Evolutionary conservation across 2,329 filamentous ascomycete genomes (phyloP).

Genomic region (Ampelomyces quisqualis): DNA sequence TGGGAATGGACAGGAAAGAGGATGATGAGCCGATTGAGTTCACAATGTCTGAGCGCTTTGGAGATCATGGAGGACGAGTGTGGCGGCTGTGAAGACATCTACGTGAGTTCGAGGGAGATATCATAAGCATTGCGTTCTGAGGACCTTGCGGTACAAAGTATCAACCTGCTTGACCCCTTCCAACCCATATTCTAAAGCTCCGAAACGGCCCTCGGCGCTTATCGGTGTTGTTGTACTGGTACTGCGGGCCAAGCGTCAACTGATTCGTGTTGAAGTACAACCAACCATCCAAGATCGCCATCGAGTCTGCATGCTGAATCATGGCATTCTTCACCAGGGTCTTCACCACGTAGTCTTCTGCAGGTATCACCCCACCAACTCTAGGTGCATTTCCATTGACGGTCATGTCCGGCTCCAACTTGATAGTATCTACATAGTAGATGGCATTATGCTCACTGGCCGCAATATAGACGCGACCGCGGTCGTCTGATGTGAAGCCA

Average conservation of each 20-base stretch:
- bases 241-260: slow-evolving; percentile 38
- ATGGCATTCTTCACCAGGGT: slow-evolving; percentile 44
- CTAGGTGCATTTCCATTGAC: slow-evolving; percentile 41
- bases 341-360: slow-evolving; percentile 45
- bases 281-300: slow-evolving; percentile 46
- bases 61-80: no score
- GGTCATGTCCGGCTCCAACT: slow-evolving; percentile 36
- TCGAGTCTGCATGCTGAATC: slow-evolving; percentile 48
- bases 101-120: no score
- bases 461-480: slow-evolving; percentile 45
- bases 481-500: slow-evolving; percentile 47
- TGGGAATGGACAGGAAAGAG: no score
- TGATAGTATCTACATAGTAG: slow-evolving; percentile 46
- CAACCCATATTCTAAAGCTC: slow-evolving; percentile 41
- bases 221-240: slow-evolving; percentile 46
- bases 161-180: slow-evolving; percentile 43
- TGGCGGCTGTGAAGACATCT: no score
- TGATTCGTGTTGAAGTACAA: slow-evolving; percentile 50
- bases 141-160: no score
- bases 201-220: slow-evolving; percentile 42
- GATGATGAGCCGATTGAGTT: no score
- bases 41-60: no score
- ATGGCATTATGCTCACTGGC: slow-evolving; percentile 50
- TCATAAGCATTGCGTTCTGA: no score
- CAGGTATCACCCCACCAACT: slow-evolving; percentile 34